phyloP scores from a whole-genome alignment of 2,329 filamentous ascomycete genomes.

The Xylariomycetidae sp. region DNA sequence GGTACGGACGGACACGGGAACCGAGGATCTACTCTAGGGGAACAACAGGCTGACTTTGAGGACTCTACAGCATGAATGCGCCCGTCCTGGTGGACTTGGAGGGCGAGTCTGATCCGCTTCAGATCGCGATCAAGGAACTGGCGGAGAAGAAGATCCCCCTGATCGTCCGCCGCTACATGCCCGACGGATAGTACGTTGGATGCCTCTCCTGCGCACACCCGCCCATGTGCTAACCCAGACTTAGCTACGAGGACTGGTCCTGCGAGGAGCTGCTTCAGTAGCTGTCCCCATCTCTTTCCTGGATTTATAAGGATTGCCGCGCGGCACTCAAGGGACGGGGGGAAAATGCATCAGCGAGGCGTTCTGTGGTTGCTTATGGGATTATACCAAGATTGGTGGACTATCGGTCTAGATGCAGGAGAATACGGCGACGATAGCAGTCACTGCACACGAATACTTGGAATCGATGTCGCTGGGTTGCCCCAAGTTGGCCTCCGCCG shows the following conservation, averaged over 20 bases:
- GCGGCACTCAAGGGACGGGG: too few relatives aligned
- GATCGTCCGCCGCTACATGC: slow-evolving; percentile 90
- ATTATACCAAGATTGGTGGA: slow-evolving; percentile 9
- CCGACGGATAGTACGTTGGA: slow-evolving; percentile 80
- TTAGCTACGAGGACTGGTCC: slow-evolving; percentile 98
- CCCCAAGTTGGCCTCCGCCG: too few relatives aligned
- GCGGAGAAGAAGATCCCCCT: slow-evolving; percentile 98
- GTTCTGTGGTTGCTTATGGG: slow-evolving; percentile 20
- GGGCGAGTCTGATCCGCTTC: slow-evolving; percentile 93
- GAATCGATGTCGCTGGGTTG: too few relatives aligned
- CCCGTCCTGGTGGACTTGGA: slow-evolving; percentile 94
- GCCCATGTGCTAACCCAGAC: slow-evolving; percentile 13
- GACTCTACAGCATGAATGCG: slow-evolving; percentile 70
- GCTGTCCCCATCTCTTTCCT: too few relatives aligned
- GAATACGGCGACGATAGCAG: neutral
- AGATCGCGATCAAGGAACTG: slow-evolving; percentile 96
- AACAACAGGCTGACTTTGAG: slow-evolving; percentile 18
- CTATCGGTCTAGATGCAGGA: neutral
- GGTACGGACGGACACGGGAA: slow-evolving; percentile 6
- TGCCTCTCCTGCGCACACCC: slow-evolving; percentile 6
- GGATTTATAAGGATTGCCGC: too few relatives aligned
- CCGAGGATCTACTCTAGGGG: too few relatives aligned
- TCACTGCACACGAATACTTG: too few relatives aligned
- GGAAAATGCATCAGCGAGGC: slow-evolving; percentile 24
- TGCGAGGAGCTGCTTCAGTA: slow-evolving; percentile 84